Base-by-base conservation (phyloP, 179 eudicot genomes). In the Silene noctiflora region DNA sequence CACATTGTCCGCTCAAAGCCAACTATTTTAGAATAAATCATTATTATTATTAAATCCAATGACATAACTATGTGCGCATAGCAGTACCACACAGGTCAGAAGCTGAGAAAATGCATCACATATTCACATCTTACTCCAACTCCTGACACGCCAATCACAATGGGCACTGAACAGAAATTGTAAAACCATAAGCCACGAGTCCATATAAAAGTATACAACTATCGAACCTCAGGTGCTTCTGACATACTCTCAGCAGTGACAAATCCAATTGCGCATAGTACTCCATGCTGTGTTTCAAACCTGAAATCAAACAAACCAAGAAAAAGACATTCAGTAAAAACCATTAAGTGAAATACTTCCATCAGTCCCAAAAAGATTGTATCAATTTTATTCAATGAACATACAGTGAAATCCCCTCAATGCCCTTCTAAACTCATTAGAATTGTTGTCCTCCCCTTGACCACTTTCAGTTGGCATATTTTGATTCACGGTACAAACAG, bases 221-320 rank as follows among this genome's bases (percentile, higher is more conserved):
- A 69, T 69, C 76, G 69, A 24, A 83, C 86, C 98, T 92, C 80
- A 80, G 87, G 79, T 74, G 81, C 79, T 73, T 87, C 88, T 79
- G 86, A 84, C 85, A 89, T 69, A 80, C 84, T 87, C 76, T 90
- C 96, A 61, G 98, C 93, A 65, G 89, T 83, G 72, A 91, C 85
- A 85, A 88, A 94, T 80, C 98, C 98, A 72, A 94, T 77, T 17
- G 95, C 91, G 85, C 95, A 89, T 73, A 94, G 73, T 71, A 86
- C 77, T 44, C 98, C 98, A 74, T 92, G 98, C 81, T 84, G 94
- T 79, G 82, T 76, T 86, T 94, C 98, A 81, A 92, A 94, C 88
- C 98, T 94, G 85, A 35, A 73, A 65, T 33, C 70, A 80, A 19
- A 62, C 19, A 39, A 72, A 65, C 62, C 68, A 42, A 71, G 39